Evolutionary conservation across 352 stramenopile genomes (phyloP).

Genomic region (Aphanomyces cochlioides): DNA sequence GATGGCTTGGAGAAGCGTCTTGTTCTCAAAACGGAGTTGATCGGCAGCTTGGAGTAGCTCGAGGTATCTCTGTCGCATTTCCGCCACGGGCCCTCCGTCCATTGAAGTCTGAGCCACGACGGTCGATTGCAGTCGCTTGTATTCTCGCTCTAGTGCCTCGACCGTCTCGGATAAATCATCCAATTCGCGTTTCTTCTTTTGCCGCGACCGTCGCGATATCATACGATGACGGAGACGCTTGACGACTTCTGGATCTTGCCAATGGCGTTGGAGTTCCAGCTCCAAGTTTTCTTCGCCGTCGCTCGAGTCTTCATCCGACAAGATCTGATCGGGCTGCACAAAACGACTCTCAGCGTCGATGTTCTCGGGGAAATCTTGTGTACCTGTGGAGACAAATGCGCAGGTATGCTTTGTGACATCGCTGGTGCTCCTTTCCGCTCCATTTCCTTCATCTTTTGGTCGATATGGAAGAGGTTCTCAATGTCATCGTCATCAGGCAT

Average conservation of each 20-base stretch:
- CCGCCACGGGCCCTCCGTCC: not conserved
- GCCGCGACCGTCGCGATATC: conserved; percentile 21
- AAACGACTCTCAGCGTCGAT: not conserved
- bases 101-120: conserved; percentile 2
- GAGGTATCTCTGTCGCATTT: conserved; percentile 8
- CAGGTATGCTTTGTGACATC: not conserved
- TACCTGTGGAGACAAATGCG: conserved; percentile 9
- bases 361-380: not conserved
- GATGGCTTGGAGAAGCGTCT: conserved; percentile 16
- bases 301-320: conserved; percentile 22
- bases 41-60: conserved; percentile 13
- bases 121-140: conserved; percentile 16
- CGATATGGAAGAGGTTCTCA: conserved; percentile 19
- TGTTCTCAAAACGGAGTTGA: conserved; percentile 21
- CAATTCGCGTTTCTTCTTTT: conserved; percentile 28
- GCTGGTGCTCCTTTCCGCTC: not conserved
- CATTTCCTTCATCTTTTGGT: conserved; percentile 8
- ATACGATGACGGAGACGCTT: conserved; percentile 20
- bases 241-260: conserved; percentile 24
- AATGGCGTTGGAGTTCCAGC: conserved; percentile 11
- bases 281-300: conserved; percentile 29
- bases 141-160: conserved; percentile 12
- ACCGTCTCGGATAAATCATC: conserved; percentile 9
- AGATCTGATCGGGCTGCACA: conserved; percentile 5
- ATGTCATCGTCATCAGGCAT: conserved; percentile 28